Evolutionary conservation across 1,284 basidiomycete genomes (phyloP), one percentile per base, ranked within the genome.

Genomic region (Sutorius eximius): DNA sequence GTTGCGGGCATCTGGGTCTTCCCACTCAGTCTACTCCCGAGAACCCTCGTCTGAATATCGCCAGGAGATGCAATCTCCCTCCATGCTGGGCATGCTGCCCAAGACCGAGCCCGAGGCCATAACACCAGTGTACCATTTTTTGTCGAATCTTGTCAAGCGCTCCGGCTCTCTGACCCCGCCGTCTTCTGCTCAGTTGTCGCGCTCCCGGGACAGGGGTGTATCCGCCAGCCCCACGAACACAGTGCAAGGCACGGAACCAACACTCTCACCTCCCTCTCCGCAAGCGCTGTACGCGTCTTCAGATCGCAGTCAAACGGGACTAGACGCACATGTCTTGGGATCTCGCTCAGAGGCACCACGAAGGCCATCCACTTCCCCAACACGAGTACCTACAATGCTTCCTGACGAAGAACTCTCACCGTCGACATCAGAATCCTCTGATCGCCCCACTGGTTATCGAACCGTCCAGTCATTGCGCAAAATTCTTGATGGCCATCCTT

Each of bases 391-490:
- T 7, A 77, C 82, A 71, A 82, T 81, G 0, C 83, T 82, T 8
- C 76, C 81, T 0, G 78, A 78, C 2, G 82, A 85, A 59, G 83
- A 86, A 62, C 66, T 73, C n/a, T 77, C 75, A 16, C 66, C 72
- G 18, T 70, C 76, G 8, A 73, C 75, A 4, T 74, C 74, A 10
- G 73, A 74, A 7, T 73, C 77, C 29, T 82, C 82, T 5, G 71
- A 71, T 64, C 76, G 24, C 62, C 82, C 69, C 41, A 83, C 69
- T 53, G 82, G 71, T 37, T 85, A 83, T 64, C 81, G 77, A 54
- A 86, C 87, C 1, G 74, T 90, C 20, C 76, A 80, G 56, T 82
- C 81, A 16, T 74, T 90, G 16, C 82, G 87, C 47, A 85, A 81
- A 63, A 90, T 90, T 55, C 77, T 90, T 11, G 80, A 85, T 57